Base-by-base conservation (phyloP, 345 rosid genomes). In the Syzygium oleosum region DNA sequence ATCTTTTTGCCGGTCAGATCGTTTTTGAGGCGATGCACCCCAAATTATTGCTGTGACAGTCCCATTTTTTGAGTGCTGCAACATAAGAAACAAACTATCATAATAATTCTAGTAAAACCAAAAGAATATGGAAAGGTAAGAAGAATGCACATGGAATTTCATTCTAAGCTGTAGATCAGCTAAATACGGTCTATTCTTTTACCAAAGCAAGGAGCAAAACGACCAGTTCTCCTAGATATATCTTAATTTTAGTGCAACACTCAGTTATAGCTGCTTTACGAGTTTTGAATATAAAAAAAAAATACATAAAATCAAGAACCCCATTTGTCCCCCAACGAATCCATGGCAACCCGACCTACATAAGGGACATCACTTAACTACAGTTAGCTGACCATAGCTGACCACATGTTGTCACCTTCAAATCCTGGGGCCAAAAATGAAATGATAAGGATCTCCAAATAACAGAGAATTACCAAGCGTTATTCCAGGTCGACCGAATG, bases 11-110 rank as follows among this genome's bases (percentile, higher is more conserved):
- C 99, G 90, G 93, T 98, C 99, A 84, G 99, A 97, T 84, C 99
- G 92, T 88, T 98, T 91, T 91, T 97, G 99, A 85, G 99, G 99
- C 21, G 99, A 96, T 34, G 99, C 99, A 87, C 98, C 99, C 99
- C 99, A 97, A 55, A 97, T 95, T 84, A 96, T 46, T 84, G 99
- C 99, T 80, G 98, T 96, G 31, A 93, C 94, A 88, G 90, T 92
- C 86, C 99, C 99, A 63, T 91, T 90, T 88, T 93, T 96, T 16
- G 96, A 93, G 92, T 90, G 87, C 99, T 96, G 94, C 65, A 89
- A 92, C 85, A 83, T 84, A 56, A 88, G 85, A 34, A 88, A 29
- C 88, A 56, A n/a, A 55, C 88, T 91, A 55, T 21, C 7, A 78
- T 61, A 21, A 85, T 9, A 52, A 63, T 9, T 27, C 68, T 52